Base-by-base conservation (phyloP, 768 basidiomycete genomes). In the Tubosaeta sp. region DNA sequence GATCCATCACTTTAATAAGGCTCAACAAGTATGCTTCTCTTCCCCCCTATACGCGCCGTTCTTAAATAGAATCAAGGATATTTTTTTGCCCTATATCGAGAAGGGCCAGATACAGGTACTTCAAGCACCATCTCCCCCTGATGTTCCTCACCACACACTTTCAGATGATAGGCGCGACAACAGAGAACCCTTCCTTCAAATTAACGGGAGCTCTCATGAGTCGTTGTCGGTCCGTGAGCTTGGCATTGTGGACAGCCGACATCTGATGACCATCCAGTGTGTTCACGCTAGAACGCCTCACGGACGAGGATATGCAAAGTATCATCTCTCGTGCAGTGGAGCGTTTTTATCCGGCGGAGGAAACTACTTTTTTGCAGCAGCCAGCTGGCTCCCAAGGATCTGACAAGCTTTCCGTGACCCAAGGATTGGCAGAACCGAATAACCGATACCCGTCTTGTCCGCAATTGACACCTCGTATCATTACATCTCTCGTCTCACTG, bases 171-270 rank as follows among this genome's bases (percentile, higher is more conserved):
- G 89, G 89, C 24, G 89, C 90, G 1, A 94, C 90, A 3, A 93
- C 90, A 1, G 91, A 94, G 67, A 94, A 94, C 55, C 90, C 90
- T 1, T 90, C 87, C 0, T 94, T 94, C 72, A 88, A 86, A 57
- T 66, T 90, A 29, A 87, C 83, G 16, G 76, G 81, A 29, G 83
- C 88, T 11, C 72, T 90, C 25, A 69, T 90, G 27, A 85, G 84
- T 61, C 81, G 88, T 39, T 90, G 88, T 68, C 78, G 87, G 87
- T 86, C 56, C 60, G 79, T 69, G 27, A 30, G 18, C 21, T 40
- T 10, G 6, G 9, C 27, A 9, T 27, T 27, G 27, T 9, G 27
- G 9, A 27, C 4, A 27, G 1, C 27, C 19, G 40, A 45, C 10
- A 27, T 44, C 53, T 69, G 38, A 60, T 60, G 53, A 46, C 57